Percentiles rank a stretch among this genome's conserved stretches.
These are phyloP conservation scores for Eucalyptus dawsonii DNA, from an alignment of 345 rosid species.

Conservation along the genomic window DNA sequence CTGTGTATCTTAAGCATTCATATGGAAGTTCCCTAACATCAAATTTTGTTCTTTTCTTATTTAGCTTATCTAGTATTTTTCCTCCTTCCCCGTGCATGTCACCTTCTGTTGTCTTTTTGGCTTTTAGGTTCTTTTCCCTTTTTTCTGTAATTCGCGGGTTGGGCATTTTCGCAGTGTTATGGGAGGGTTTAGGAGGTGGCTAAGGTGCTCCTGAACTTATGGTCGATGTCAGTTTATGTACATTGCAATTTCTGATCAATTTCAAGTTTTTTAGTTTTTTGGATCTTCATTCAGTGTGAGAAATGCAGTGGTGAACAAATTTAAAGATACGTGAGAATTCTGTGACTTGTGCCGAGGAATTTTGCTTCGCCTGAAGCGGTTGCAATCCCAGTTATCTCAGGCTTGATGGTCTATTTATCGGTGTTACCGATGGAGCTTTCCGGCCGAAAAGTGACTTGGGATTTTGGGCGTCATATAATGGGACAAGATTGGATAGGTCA, in stretches of 20 bases:
- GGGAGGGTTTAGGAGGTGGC: background rate
- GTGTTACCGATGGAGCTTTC: background rate
- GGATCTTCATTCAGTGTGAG: background rate
- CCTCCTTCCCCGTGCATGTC: background rate
- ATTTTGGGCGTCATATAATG: background rate
- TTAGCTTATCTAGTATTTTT: background rate
- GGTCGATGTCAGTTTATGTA: background rate
- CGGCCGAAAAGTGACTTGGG: background rate
- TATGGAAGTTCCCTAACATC: background rate
- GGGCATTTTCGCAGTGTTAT: background rate
- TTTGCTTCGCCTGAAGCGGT: background rate
- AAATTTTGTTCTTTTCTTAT: background rate
- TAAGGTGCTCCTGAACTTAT: background rate
- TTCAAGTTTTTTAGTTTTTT: background rate
- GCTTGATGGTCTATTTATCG: background rate
- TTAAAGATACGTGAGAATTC: background rate
- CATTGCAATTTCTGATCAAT: background rate
- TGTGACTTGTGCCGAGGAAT: background rate
- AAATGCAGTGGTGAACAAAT: background rate
- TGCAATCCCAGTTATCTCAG: background rate
- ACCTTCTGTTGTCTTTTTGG: background rate
- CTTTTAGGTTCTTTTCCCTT: background rate
- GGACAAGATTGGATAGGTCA: background rate
- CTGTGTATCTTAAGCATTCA: background rate
- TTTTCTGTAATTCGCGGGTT: background rate